Evolutionary conservation across 176 grass and related monocot genomes (phyloP).

Genomic region (Phyllostachys edulis): DNA sequence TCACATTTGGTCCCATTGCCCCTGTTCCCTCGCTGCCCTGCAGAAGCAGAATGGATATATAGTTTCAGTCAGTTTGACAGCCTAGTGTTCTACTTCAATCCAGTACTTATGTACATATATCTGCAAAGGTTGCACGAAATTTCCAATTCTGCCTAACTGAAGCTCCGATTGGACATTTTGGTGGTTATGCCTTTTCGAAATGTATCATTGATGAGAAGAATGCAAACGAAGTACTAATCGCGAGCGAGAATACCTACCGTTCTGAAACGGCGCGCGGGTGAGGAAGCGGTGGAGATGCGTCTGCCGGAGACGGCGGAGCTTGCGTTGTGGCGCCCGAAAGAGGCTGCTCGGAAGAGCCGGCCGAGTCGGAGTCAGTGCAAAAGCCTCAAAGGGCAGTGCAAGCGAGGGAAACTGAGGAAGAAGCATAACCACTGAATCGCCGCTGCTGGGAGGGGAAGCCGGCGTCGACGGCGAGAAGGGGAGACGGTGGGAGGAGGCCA

Average conservation of each 20-base stretch:
- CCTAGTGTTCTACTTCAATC: not conserved
- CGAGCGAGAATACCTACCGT: not conserved
- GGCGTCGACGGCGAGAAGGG: not conserved
- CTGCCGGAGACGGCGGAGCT: not conserved
- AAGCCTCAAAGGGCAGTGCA: too few relatives aligned
- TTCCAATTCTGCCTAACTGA: not conserved
- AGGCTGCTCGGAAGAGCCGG: too few relatives aligned
- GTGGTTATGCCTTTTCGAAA: not conserved
- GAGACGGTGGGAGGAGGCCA: not conserved
- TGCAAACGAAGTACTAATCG: not conserved
- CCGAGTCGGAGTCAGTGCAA: too few relatives aligned
- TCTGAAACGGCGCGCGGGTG: not conserved
- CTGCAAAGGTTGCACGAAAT: not conserved
- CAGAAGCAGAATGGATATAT: not conserved
- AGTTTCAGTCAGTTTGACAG: not conserved
- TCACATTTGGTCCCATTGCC: not conserved
- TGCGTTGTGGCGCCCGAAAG: not conserved
- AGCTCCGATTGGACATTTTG: not conserved
- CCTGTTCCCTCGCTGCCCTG: not conserved
- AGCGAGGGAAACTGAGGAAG: not conserved
- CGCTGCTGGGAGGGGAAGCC: not conserved
- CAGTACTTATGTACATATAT: not conserved
- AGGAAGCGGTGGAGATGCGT: not conserved
- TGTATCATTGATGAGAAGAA: not conserved
- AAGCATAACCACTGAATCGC: not conserved